Evolutionary conservation across 1,284 basidiomycete genomes (phyloP), one percentile per base, ranked within the genome.

Genomic region (Moesziomyces sp.): DNA sequence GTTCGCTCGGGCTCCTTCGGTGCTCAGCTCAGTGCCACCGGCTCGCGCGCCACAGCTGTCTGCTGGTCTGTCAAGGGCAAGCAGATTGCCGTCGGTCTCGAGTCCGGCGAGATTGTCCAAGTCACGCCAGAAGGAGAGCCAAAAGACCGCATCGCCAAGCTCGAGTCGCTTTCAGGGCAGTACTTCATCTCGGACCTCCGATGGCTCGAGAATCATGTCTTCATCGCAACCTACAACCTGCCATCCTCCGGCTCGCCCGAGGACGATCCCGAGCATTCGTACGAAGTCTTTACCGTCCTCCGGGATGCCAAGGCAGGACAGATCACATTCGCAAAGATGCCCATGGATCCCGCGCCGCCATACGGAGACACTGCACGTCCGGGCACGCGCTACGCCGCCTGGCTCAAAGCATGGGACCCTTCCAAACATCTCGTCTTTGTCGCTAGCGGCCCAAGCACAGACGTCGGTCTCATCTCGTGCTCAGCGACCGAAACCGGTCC

Each of bases 51-150:
- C 43, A 75, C 76, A 1, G 49, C 69, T 91, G 90, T 90, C 6
- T 89, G 89, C 21, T 94, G 93, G 92, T 93, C 93, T 3, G 90
- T 92, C 2, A 93, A 92, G 81, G 93, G 92, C 47, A 94, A 93
- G 82, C 92, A 93, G 70, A 85, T 94, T 35, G 92, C 91, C 0
- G 87, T 93, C 44, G 93, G 91, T 30, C 85, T 92, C 16, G 87
- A 88, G 61, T 87, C 86, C 19, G 92, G 93, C 4, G 89, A 91
- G 59, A 89, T 94, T 33, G 82, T 91, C 44, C 90, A 92, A 3
- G 91, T 89, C 80, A 87, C 88, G 42, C 88, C 90, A 19, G 86
- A 87, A 6, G 89, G 89, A 81, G 80, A 86, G 7, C 86, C 86
- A 10, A 90, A 91, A 78, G 89, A 87, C 52, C 87, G 89, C 61